Percentiles rank a stretch among this genome's conserved stretches.
phyloP scores from a whole-genome alignment of 2,329 filamentous ascomycete species.

The Fusarium devonianum region DNA sequence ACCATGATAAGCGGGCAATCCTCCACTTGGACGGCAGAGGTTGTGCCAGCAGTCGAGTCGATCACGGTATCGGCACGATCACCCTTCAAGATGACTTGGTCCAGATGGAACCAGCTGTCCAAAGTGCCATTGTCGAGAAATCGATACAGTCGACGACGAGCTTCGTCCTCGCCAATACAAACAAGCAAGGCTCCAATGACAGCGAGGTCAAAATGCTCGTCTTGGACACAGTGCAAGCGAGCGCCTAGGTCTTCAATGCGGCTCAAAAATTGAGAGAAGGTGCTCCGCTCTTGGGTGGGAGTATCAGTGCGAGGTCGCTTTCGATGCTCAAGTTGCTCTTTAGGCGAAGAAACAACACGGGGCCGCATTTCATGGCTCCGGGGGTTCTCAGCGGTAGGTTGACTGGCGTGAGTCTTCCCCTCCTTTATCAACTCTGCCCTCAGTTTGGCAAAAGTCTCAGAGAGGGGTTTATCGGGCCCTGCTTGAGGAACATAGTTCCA shows the following conservation, averaged over 20 bases:
- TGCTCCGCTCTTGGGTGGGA: background rate
- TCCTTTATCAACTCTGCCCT: too few species aligned
- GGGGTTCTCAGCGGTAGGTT: too few species aligned
- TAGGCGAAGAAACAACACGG: too few species aligned
- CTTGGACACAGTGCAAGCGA: background rate
- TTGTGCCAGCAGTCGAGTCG: too few species aligned
- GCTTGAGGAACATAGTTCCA: too few species aligned
- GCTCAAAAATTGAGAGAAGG: background rate
- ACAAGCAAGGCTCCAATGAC: background rate
- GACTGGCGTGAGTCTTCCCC: too few species aligned
- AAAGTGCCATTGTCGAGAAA: background rate
- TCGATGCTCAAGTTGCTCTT: background rate
- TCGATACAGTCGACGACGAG: background rate
- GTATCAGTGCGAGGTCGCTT: background rate
- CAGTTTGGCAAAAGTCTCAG: background rate
- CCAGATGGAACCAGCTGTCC: background rate
- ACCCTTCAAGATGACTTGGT: background rate
- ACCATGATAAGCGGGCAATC: too few species aligned
- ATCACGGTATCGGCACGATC: too few species aligned
- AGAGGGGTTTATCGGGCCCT: background rate
- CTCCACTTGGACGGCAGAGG: too few species aligned
- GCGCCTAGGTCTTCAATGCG: background rate
- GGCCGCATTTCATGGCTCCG: too few species aligned
- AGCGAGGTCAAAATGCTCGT: background rate
- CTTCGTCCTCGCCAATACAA: too few species aligned